Base-by-base conservation (phyloP, 495 filamentous ascomycete species). In the Hypoxylon perforatum region DNA sequence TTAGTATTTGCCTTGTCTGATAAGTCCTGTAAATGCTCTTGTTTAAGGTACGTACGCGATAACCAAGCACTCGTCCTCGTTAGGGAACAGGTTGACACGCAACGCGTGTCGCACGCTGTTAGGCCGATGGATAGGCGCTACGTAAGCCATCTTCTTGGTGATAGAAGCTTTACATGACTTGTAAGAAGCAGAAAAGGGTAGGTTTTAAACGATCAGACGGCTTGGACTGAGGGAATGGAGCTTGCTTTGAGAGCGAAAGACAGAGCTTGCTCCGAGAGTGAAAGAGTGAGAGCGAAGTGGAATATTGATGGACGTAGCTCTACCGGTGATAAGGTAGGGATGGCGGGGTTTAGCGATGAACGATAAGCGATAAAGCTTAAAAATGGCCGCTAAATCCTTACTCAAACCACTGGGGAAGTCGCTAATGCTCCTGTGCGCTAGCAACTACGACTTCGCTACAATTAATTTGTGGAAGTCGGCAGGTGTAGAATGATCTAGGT, bases 81-180 rank as follows among this genome's bases (percentile, higher is more conserved):
- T 75, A 57, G 83, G 82, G 17, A 96, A 80, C 61, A 99, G 87
- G 58, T 88, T 86, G 45, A 93, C 81, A 70, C 90, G 93, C 59
- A 98, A 74, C 10, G 93, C 93, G 84, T 96, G 89, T 38, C 92
- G 88, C 57, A 97, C 88, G 75, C 92, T 96, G 74, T 89, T 97
- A 22, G 95, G 90, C 66, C 90, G 82, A 77, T 98, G 95, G 56
- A 99, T 96, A 4, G 95, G 94, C 63, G 92, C 93, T 61, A 99
- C 80, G 71, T 97, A 99, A 47, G 96, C 90, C 95, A 99, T 99
- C 15, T 39, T 55, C 63, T 21, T n/a, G n/a, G n/a, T n/a, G n/a
- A n/a, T n/a, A n/a, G n/a, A 25, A 44, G 33, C 35, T 69, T 73
- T 46, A 15, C 72, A 75, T 73, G 36, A 53, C 46, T 73, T 19